Percentiles rank a stretch among this genome's conserved stretches.
phyloP scores from a whole-genome alignment of 345 rosid genomes.

The Linum lewisii region DNA sequence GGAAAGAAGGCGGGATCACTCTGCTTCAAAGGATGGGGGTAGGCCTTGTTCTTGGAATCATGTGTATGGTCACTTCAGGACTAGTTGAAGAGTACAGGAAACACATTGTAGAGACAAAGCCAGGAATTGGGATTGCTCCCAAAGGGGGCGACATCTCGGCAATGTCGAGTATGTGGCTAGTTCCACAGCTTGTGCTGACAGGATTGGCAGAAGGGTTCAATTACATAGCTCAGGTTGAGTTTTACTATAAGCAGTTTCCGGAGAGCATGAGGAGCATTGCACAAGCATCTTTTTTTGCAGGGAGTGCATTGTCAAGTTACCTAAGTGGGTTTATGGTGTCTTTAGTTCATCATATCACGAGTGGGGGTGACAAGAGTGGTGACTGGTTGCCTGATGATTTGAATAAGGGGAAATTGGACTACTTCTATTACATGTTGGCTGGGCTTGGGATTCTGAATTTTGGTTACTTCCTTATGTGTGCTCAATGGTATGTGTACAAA shows the following conservation, averaged over 20 bases:
- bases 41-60: conserved; percentile 25
- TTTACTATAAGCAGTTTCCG: conserved; percentile 50
- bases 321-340: conserved; percentile 28
- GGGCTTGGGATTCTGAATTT: conserved; percentile 22
- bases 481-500: conserved; percentile 35
- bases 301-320: conserved; percentile 26
- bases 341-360: conserved; percentile 20
- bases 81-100: conserved; percentile 12
- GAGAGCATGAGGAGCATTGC: conserved; percentile 47
- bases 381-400: conserved; percentile 40
- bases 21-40: conserved; percentile 33
- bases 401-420: conserved; percentile 35
- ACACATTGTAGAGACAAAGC: conserved; percentile 8
- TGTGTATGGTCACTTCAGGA: conserved; percentile 1
- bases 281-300: conserved; percentile 25
- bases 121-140: conserved; percentile 5
- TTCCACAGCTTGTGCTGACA: conserved; percentile 12
- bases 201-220: conserved; percentile 8
- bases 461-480: conserved; percentile 25
- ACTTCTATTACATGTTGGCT: conserved; percentile 33
- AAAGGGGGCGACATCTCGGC: conserved; percentile 12
- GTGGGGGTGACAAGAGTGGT: conserved; percentile 6
- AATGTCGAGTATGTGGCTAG: conserved; percentile 14
- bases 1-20: conserved; percentile 26
- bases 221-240: conserved; percentile 22